Percentiles rank a stretch among this genome's conserved stretches.
These are phyloP conservation scores for Emiliania huxleyi DNA, from an alignment of 78 protist genomes.

Conservation along the genomic window DNA sequence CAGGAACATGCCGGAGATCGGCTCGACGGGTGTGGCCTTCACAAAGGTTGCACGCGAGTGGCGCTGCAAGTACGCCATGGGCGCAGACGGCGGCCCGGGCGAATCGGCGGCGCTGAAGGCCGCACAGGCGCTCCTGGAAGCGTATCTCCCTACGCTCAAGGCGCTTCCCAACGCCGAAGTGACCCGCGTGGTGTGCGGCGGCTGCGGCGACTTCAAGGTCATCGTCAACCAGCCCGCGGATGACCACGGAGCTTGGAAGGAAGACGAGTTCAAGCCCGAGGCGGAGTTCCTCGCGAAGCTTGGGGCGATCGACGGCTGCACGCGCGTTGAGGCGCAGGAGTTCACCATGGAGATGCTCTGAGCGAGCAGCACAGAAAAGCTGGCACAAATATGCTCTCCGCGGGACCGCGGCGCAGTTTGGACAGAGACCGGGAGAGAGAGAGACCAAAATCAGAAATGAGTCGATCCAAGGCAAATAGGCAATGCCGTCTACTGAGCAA, in stretches of 20 bases:
- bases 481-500: no score
- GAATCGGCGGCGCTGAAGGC: neutral
- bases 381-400: no score
- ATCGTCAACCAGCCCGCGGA: neutral
- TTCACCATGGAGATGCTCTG: no score
- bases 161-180: neutral
- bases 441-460: no score
- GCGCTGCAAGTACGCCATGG: neutral
- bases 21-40: neutral
- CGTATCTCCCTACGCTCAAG: neutral
- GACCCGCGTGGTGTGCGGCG: conserved; percentile 6
- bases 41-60: neutral
- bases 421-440: no score
- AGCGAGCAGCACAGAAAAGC: no score
- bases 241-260: neutral
- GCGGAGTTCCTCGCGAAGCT: neutral
- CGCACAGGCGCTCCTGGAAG: neutral
- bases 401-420: no score
- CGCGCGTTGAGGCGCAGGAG: neutral
- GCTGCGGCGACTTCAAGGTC: conserved; percentile 17
- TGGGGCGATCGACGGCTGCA: neutral
- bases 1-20: conserved; percentile 11
- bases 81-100: neutral
- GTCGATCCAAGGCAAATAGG: no score
- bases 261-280: neutral